Percentiles rank a stretch among this genome's conserved stretches.
Conservation (phyloP, 441 rosid species). For the Gossypium trilobum region DNA sequence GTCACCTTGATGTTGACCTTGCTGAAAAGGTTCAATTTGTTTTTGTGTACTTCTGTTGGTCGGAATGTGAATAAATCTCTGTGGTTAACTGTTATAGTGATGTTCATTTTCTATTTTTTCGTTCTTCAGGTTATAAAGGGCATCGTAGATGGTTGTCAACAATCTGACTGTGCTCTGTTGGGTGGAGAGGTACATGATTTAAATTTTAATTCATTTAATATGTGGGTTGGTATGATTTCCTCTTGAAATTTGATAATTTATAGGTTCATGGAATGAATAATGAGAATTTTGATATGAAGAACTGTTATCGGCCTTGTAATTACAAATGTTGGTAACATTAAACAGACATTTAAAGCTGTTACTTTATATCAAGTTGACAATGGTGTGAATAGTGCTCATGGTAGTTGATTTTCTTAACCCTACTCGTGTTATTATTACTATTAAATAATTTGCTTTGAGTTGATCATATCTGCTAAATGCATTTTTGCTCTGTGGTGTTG, state of each 20-base stretch:
- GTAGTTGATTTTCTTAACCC: neutral
- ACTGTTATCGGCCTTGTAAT: neutral
- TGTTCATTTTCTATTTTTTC: neutral
- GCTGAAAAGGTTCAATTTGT: conserved; percentile 63
- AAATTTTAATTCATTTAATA: neutral
- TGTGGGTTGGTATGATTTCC: neutral
- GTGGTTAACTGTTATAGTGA: neutral
- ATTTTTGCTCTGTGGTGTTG: neutral
- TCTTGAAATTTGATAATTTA: neutral
- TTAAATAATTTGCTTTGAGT: neutral
- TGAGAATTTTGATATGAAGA: neutral
- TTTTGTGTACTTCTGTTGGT: neutral
- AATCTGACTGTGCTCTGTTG: conserved; percentile 64
- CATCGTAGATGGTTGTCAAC: conserved; percentile 78
- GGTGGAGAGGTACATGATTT: conserved; percentile 79
- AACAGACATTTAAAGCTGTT: neutral
- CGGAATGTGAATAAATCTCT: neutral
- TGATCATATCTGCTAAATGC: neutral
- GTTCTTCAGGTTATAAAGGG: conserved; percentile 72
- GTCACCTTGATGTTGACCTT: conserved; percentile 83
- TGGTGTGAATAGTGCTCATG: neutral
- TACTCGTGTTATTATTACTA: no score
- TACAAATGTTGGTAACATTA: neutral
- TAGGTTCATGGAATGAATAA: neutral
- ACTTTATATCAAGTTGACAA: neutral